These are phyloP conservation scores for Wickerhamiella occidentalis DNA, from an alignment of 805 yeast genomes.

Conservation along the genomic window DNA sequence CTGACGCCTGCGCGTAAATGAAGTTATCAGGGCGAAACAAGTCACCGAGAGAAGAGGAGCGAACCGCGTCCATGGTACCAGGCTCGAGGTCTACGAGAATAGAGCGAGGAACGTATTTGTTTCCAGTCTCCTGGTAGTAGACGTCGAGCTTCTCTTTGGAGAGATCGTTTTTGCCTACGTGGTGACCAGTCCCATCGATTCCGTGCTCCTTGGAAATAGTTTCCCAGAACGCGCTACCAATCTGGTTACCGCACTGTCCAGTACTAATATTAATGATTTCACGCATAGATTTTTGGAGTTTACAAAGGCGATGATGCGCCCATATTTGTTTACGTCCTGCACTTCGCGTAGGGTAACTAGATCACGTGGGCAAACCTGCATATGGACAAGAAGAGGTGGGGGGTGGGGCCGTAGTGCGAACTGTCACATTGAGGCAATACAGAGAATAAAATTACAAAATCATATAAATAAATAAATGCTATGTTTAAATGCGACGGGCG, in stretches of 20 bases:
- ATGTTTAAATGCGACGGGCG: not conserved
- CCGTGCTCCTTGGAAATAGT: conserved; percentile 30
- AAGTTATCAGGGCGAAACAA: conserved; percentile 87
- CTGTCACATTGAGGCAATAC: not conserved
- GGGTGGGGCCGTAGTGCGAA: too few relatives aligned
- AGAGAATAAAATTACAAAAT: not conserved
- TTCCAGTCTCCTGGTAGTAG: conserved; percentile 63
- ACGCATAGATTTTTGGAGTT: conserved; percentile 6
- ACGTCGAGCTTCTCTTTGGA: conserved; percentile 52
- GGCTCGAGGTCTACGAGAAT: conserved; percentile 91
- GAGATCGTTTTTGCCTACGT: conserved; percentile 21
- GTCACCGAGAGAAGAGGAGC: conserved; percentile 65
- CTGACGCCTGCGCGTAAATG: conserved; percentile 83
- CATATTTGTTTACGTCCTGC: conserved; percentile 3
- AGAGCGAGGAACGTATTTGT: conserved; percentile 89
- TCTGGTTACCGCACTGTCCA: conserved; percentile 53
- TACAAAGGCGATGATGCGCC: conserved; percentile 5
- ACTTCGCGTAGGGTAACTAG: not conserved
- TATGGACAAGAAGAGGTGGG: not conserved
- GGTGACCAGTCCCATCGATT: conserved; percentile 27
- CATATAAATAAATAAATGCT: not conserved
- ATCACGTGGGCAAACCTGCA: not conserved
- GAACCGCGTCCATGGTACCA: conserved; percentile 80
- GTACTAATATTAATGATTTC: conserved; percentile 71
- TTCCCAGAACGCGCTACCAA: conserved; percentile 32